A percentile compares a stretch with the other conserved stretches of the same genome.
phyloP scores from a whole-genome alignment of 345 rosid genomes.

The Excoecaria agallocha region DNA sequence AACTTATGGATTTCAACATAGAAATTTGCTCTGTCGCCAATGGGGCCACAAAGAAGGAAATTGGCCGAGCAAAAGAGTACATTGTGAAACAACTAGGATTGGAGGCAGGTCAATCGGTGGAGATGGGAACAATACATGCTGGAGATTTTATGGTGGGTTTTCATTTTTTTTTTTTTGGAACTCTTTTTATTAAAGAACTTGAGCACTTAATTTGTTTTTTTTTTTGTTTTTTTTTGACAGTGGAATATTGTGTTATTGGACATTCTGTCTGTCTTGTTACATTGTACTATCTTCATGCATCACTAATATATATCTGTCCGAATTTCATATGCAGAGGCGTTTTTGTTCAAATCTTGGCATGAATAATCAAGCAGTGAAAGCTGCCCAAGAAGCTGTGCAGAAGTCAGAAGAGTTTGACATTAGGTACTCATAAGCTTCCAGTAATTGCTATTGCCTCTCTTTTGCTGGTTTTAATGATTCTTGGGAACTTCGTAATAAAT shows the following conservation, averaged over 20 bases:
- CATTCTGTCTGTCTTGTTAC: too few species aligned
- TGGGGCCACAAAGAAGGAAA: slow-evolving; percentile 22
- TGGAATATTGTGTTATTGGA: too few species aligned
- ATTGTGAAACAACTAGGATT: slow-evolving; percentile 13
- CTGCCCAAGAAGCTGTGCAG: slow-evolving; percentile 1
- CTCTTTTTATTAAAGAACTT: background rate
- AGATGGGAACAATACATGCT: slow-evolving; percentile 19
- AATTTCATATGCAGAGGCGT: too few species aligned
- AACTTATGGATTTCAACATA: background rate
- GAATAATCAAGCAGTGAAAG: slow-evolving; percentile 4
- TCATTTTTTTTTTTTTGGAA: background rate
- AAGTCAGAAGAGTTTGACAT: background rate
- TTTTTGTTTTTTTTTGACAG: too few species aligned
- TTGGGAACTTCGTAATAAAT: too few species aligned
- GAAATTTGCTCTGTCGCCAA: slow-evolving; percentile 17
- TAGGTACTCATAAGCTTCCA: background rate
- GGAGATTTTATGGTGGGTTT: slow-evolving; percentile 15
- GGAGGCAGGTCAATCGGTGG: slow-evolving; percentile 11
- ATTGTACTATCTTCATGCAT: too few species aligned
- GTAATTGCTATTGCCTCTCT: too few species aligned
- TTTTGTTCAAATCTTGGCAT: background rate
- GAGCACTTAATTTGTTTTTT: too few species aligned
- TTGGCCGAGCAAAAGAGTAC: slow-evolving; percentile 12
- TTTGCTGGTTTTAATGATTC: too few species aligned
- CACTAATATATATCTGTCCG: too few species aligned